Percentiles rank a stretch among this genome's conserved stretches.
phyloP scores from a whole-genome alignment of 805 yeast species.

The Starmerella sirachaensis region DNA sequence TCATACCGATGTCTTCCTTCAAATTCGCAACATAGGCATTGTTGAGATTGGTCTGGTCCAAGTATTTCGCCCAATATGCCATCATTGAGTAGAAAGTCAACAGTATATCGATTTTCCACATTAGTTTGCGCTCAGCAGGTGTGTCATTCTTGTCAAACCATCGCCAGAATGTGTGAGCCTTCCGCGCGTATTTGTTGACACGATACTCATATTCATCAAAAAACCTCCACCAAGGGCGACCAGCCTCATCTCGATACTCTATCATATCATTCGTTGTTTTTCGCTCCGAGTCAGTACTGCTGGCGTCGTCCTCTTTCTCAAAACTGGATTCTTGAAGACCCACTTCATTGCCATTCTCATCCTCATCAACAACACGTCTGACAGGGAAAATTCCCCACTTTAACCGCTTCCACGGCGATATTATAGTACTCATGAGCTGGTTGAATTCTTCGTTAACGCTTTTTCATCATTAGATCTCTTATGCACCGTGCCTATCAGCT shows the following conservation, averaged over 20 bases:
- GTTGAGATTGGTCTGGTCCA: conserved; percentile 47
- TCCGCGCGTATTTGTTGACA: conserved; percentile 25
- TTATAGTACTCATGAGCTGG: too few species aligned
- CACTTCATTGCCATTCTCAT: background rate
- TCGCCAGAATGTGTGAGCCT: conserved; percentile 37
- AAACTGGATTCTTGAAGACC: conserved; percentile 8
- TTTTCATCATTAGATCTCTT: too few species aligned
- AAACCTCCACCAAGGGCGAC: conserved; percentile 32
- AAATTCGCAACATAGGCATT: conserved; percentile 50
- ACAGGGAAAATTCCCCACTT: conserved; percentile 19
- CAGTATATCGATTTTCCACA: conserved; percentile 44
- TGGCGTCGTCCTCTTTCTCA: background rate
- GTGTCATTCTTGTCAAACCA: conserved; percentile 46
- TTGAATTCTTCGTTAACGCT: too few species aligned
- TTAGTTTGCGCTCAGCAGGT: conserved; percentile 36
- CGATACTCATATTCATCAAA: conserved; percentile 54
- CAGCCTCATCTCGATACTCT: conserved; percentile 18
- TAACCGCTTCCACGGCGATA: conserved; percentile 6
- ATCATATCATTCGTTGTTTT: conserved; percentile 2
- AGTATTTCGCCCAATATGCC: conserved; percentile 57
- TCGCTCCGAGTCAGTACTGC: background rate
- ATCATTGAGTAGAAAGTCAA: conserved; percentile 43
- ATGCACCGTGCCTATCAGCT: too few species aligned
- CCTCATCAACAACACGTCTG: conserved; percentile 16
- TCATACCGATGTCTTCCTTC: conserved; percentile 36